Evolutionary conservation across 495 filamentous ascomycete species (phyloP), one percentile per base, ranked within the genome.

Genomic region (Lentithecium fluviatile): DNA sequence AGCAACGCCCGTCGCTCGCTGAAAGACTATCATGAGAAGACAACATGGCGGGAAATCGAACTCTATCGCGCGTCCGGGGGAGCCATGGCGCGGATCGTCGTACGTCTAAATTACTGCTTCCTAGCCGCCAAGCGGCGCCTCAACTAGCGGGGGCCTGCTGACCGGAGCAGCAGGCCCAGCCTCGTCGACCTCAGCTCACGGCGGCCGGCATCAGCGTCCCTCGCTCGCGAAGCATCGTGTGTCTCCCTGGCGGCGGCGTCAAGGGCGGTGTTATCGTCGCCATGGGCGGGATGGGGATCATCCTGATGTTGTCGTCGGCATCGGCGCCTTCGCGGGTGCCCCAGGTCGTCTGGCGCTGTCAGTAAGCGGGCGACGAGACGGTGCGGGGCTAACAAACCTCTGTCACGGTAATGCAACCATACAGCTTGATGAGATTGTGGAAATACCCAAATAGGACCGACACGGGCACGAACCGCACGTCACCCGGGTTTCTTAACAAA

Each of bases 271-370:
- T 56, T 15, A 68, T 60, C 6, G 40, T 26, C 23, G 47, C 20
- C 56, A 38, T 49, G 12, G 17, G 12, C 34, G 62, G 56, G 45
- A 65, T 65, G 4, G 60, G 65, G 1, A 68, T 56, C 65, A 68
- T 64, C 37, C 65, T 52, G 34, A 68, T 20, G 36, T 68, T 60
- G 40, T 68, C 81, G 75, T 87, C 82, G 46, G 79, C 73, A 66
- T 88, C 85, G 51, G 83, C 85, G 54, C 86, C 84, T 40, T 81
- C 82, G 57, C 85, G 80, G 62, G 83, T 87, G 49, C 85, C 85
- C 85, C 85, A 88, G 5, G 85, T 85, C 25, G 85, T 88, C 84
- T 85, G 66, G 29, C 36, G 45, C 34, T 24, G 48, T 48, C 48
- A 51, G 19, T 29, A 25, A 32, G 17, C 17, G 34, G 52, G 17